These are phyloP conservation scores for Chalciporus sp. DNA, from an alignment of 1,284 basidiomycete genomes.

Conservation along the genomic window DNA sequence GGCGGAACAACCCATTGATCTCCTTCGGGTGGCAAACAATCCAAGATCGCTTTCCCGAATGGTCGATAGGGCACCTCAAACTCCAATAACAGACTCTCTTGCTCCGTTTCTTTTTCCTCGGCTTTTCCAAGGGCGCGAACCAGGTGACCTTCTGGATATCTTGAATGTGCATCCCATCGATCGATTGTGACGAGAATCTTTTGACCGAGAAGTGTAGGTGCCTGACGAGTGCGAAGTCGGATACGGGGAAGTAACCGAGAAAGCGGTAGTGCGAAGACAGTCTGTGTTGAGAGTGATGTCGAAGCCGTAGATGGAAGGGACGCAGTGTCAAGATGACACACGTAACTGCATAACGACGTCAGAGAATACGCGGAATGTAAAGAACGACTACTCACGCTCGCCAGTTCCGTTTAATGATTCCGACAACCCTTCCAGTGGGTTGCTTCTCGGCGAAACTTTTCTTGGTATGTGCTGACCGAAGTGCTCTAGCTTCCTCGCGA, in stretches of 20 bases:
- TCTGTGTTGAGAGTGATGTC: slow-evolving; percentile 86
- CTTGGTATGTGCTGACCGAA: slow-evolving; percentile 40
- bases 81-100: slow-evolving; percentile 92
- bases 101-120: slow-evolving; percentile 95
- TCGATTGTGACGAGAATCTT: slow-evolving; percentile 98
- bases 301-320: slow-evolving; percentile 81
- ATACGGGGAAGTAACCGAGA: slow-evolving; percentile 93
- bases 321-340: slow-evolving; percentile 93
- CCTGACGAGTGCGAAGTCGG: slow-evolving; percentile 92
- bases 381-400: slow-evolving; percentile 59
- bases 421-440: slow-evolving; percentile 92
- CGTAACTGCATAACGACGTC: slow-evolving; percentile 60
- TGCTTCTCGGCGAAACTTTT: slow-evolving; percentile 55
- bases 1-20: slow-evolving; percentile 93
- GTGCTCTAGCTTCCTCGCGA: slow-evolving; percentile 49
- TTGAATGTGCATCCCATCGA: slow-evolving; percentile 83
- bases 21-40: slow-evolving; percentile 89
- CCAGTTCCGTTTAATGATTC: slow-evolving; percentile 96
- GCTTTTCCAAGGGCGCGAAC: slow-evolving; percentile 90
- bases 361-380: slow-evolving; percentile 9
- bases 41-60: slow-evolving; percentile 92
- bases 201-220: slow-evolving; percentile 84
- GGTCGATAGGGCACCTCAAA: slow-evolving; percentile 97
- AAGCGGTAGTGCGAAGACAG: slow-evolving; percentile 94
- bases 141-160: slow-evolving; percentile 98